phyloP scores from a whole-genome alignment of 345 rosid species.

The Aethionema arabicum region DNA sequence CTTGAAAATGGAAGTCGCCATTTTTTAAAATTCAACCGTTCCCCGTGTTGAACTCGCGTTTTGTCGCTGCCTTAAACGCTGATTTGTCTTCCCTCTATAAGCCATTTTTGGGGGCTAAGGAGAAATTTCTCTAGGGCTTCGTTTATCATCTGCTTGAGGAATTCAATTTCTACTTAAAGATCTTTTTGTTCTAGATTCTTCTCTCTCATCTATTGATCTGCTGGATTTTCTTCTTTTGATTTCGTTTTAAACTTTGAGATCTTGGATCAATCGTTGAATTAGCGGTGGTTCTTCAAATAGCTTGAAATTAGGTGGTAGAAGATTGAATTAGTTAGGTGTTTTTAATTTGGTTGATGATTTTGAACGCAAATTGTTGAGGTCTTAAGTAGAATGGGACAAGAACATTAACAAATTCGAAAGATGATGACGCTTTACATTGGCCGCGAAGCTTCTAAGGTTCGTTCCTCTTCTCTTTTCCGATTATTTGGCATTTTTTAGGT shows the following conservation, averaged over 20 bases:
- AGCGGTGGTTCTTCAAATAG: conserved; percentile 2
- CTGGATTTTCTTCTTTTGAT: neutral
- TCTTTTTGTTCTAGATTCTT: conserved; percentile 16
- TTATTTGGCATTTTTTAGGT: neutral
- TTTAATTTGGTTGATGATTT: conserved; percentile 38
- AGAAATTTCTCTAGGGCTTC: conserved; percentile 22
- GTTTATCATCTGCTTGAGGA: conserved; percentile 18
- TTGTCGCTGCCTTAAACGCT: conserved; percentile 26
- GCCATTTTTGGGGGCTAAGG: neutral
- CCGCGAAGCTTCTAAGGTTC: conserved; percentile 93
- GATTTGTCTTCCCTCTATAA: conserved; percentile 21
- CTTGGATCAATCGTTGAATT: conserved; percentile 29
- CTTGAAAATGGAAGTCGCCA: conserved; percentile 5
- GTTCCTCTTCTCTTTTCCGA: neutral
- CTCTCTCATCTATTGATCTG: conserved; percentile 14
- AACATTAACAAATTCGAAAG: neutral
- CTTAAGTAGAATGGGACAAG: conserved; percentile 59
- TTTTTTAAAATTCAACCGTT: conserved; percentile 43
- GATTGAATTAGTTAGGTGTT: neutral
- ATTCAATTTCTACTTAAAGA: neutral
- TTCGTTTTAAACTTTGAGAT: conserved; percentile 17
- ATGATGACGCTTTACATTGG: conserved; percentile 90
- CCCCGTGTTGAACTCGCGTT: conserved; percentile 65
- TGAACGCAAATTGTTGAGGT: conserved; percentile 44
- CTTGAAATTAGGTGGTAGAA: conserved; percentile 1